phyloP scores from a whole-genome alignment of 306 rosid genomes.

The Oemleria cerasiformis region DNA sequence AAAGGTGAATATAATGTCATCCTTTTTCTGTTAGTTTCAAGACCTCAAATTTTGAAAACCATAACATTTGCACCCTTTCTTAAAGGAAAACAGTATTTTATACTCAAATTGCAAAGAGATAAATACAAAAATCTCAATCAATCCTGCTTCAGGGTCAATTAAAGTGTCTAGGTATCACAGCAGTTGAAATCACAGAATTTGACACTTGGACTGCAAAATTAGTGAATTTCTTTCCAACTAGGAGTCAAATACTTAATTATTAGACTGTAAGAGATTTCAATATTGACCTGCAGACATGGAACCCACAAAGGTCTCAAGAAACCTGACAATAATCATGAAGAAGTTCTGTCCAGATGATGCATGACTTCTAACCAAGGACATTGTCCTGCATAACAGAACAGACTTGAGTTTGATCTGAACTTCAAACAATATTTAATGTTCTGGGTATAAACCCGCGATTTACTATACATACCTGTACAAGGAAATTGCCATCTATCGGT shows the following conservation, averaged over 20 bases:
- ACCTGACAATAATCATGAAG: constrained; percentile 77
- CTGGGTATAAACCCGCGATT: constrained; percentile 6
- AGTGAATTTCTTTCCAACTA: neutral
- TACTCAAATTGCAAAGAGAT: too few relatives aligned
- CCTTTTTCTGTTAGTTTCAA: too few relatives aligned
- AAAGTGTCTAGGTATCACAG: neutral
- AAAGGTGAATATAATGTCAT: too few relatives aligned
- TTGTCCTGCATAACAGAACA: constrained; percentile 57
- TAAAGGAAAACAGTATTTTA: too few relatives aligned
- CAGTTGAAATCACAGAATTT: neutral
- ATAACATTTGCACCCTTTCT: too few relatives aligned
- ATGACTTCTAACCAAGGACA: constrained; percentile 70
- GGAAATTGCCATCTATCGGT: constrained; percentile 91
- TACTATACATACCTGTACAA: constrained; percentile 73
- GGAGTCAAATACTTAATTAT: constrained; percentile 2
- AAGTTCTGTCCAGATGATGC: constrained; percentile 67
- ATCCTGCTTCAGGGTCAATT: too few relatives aligned
- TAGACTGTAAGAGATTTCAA: constrained; percentile 16
- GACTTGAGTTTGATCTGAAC: constrained; percentile 30
- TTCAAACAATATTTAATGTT: constrained; percentile 12
- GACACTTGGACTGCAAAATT: neutral
- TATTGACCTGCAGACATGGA: constrained; percentile 89
- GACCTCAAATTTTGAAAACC: too few relatives aligned
- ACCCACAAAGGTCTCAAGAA: constrained; percentile 97
- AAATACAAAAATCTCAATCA: too few relatives aligned